phyloP scores from a whole-genome alignment of 495 filamentous ascomycete genomes.

The Pyronema omphalodes region DNA sequence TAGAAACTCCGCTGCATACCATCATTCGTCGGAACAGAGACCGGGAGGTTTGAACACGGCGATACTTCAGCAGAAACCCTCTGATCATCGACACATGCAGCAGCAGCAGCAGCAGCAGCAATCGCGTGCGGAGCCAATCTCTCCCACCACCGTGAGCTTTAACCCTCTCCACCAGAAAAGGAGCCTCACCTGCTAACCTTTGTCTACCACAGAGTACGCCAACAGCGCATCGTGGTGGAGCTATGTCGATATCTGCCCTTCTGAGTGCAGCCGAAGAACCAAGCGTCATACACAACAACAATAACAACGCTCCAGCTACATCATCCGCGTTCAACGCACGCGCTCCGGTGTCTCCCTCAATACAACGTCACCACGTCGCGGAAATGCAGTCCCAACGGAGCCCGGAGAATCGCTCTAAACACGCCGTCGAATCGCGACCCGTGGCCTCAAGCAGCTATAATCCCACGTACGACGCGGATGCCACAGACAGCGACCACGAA shows the following conservation, averaged over 20 bases:
- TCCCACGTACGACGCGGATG: slow-evolving; percentile 13
- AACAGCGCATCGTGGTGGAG: slow-evolving; percentile 19
- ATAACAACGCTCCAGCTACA: slow-evolving; percentile 12
- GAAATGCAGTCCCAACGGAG: slow-evolving; percentile 5
- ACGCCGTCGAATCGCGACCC: slow-evolving; percentile 4
- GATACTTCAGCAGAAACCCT: too few relatives aligned
- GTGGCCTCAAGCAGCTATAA: slow-evolving; percentile 9
- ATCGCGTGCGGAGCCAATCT: slow-evolving; percentile 11
- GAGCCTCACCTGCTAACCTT: slow-evolving; percentile 9
- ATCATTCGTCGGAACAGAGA: slow-evolving; percentile 8
- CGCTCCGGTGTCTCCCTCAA: slow-evolving; percentile 8
- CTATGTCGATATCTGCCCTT: slow-evolving; percentile 25
- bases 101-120: too few relatives aligned
- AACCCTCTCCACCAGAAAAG: not conserved
- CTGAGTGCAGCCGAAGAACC: slow-evolving; percentile 21
- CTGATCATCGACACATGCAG: too few relatives aligned
- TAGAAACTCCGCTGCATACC: slow-evolving; percentile 5
- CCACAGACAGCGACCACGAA: slow-evolving; percentile 14
- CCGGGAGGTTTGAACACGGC: not conserved
- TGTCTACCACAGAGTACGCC: slow-evolving; percentile 13
- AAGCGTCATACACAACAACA: not conserved
- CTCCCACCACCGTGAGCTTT: slow-evolving; percentile 18
- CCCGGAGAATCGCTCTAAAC: slow-evolving; percentile 11
- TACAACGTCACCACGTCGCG: not conserved
- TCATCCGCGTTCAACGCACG: slow-evolving; percentile 9